Conservation (phyloP, 352 stramenopile species). For the Phytophthora quininea region DNA sequence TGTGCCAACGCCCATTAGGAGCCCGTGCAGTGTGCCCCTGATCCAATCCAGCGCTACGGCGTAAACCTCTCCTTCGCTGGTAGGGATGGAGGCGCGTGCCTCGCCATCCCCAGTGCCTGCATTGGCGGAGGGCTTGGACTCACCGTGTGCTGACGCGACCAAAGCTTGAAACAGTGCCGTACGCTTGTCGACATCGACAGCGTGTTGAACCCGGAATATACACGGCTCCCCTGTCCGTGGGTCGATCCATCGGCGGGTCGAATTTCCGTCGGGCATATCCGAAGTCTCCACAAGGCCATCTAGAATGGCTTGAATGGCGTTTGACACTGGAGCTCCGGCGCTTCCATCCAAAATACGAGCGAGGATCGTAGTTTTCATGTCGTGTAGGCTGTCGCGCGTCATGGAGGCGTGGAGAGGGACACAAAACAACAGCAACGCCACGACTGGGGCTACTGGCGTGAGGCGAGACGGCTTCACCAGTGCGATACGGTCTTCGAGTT, state of each 20-base stretch:
- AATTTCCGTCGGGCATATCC: not conserved
- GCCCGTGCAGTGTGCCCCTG: too few relatives aligned
- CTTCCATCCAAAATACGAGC: conserved; percentile 10
- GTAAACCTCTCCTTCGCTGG: too few relatives aligned
- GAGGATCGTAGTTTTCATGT: conserved; percentile 11
- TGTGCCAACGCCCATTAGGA: too few relatives aligned
- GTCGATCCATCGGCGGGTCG: conserved; percentile 7
- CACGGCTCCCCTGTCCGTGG: conserved; percentile 3
- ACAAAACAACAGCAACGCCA: conserved; percentile 3
- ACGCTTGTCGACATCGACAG: too few relatives aligned
- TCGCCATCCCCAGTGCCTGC: too few relatives aligned
- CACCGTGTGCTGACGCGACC: too few relatives aligned
- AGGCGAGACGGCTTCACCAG: conserved; percentile 4
- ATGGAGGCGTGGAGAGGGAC: conserved; percentile 4
- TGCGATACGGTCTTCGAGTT: conserved; percentile 10
- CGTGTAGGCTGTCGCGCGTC: not conserved
- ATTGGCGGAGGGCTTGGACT: too few relatives aligned
- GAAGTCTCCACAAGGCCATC: not conserved
- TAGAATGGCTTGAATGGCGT: conserved; percentile 9
- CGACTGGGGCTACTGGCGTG: conserved; percentile 6
- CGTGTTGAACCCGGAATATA: conserved; percentile 5
- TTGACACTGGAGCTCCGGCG: not conserved
- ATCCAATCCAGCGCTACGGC: too few relatives aligned
- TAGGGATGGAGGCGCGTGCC: too few relatives aligned
- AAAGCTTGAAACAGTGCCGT: too few relatives aligned